These are phyloP conservation scores for Soucietia sequanensis DNA, from an alignment of 805 yeast genomes.

Conservation along the genomic window DNA sequence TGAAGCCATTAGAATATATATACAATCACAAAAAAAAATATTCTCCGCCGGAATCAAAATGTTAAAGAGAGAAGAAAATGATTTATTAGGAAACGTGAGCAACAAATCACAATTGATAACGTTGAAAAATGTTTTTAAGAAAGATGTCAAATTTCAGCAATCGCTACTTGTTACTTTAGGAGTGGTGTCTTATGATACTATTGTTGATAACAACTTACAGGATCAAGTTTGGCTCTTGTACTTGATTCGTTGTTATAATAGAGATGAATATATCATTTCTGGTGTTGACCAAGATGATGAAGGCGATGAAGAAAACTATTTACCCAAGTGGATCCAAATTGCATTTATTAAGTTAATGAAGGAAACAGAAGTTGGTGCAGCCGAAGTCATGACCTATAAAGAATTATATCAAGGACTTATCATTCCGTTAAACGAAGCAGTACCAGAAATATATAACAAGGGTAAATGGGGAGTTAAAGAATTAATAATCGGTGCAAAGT, in stretches of 20 bases:
- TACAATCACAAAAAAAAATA: slow-evolving; percentile 47
- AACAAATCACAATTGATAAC: slow-evolving; percentile 48
- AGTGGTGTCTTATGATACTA: slow-evolving; percentile 50
- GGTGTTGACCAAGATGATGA: slow-evolving; percentile 27
- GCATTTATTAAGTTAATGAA: slow-evolving; percentile 35
- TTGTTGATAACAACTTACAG: slow-evolving; percentile 46
- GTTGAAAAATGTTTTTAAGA: slow-evolving; percentile 56
- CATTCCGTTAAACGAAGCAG: slow-evolving; percentile 44
- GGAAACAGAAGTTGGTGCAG: slow-evolving; percentile 43
- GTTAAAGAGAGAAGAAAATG: slow-evolving; percentile 46
- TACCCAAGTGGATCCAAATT: slow-evolving; percentile 53
- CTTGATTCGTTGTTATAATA: slow-evolving; percentile 59
- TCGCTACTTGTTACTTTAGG: slow-evolving; percentile 59
- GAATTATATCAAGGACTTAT: slow-evolving; percentile 54
- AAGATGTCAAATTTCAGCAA: slow-evolving; percentile 52
- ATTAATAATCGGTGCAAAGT: slow-evolving; percentile 50
- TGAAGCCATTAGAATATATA: slow-evolving; percentile 42
- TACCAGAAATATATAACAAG: slow-evolving; percentile 55
- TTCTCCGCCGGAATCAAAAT: slow-evolving; percentile 46
- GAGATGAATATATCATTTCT: slow-evolving; percentile 25
- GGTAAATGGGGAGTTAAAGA: slow-evolving; percentile 51
- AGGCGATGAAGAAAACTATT: slow-evolving; percentile 24
- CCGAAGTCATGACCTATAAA: slow-evolving; percentile 55
- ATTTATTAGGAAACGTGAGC: slow-evolving; percentile 32
- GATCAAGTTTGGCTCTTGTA: slow-evolving; percentile 63